Evolutionary conservation across 345 rosid genomes (phyloP), one percentile per base, ranked within the genome.

Genomic region (Linum lewisii): DNA sequence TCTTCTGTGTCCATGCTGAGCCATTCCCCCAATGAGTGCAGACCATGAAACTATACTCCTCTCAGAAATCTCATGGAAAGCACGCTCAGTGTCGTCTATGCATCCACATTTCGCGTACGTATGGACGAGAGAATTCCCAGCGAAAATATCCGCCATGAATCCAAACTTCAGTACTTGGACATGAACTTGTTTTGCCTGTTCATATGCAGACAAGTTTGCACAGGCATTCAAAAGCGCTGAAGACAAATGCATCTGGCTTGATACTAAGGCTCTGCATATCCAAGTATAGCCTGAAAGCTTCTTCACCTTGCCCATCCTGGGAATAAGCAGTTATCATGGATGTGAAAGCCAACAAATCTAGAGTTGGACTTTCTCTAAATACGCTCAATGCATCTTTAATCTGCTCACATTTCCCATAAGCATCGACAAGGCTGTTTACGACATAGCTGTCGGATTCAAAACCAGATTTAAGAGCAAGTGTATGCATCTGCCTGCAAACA

Each of bases 1-100:
- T 69, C 77, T 77, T 47, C 81, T 84, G 61, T 69, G 75, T 51
- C 91, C 86, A 29, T 82, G 84, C 62, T 77, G 82, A 64, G 84
- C 82, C 52, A 78, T 63, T 57, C 87, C 85, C 16, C 74, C 80
- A 20, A 80, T 82, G 82, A 84, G 75, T 2, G 86, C 81, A 0
- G 84, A 78, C 84, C 84, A 82, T 1, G 88, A 85, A 47, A 85
- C 82, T 11, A 79, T 80, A 59, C 87, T 83, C 73, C 85, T 80
- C 58, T 59, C 62, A 9, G 77, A 66, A 65, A 84, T 73, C 62
- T 73, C 76, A 25, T 63, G 64, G 63, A 84, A n/a, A 61, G 77
- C 82, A 56, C 26, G 37, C 42, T 59, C 54, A 0, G 90, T 83
- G 18, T 80, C 83, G 63, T 84, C 87, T 66, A 84, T 80, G n/a